phyloP scores from a whole-genome alignment of 2,329 filamentous ascomycete genomes.

The Venturia aucupariae region DNA sequence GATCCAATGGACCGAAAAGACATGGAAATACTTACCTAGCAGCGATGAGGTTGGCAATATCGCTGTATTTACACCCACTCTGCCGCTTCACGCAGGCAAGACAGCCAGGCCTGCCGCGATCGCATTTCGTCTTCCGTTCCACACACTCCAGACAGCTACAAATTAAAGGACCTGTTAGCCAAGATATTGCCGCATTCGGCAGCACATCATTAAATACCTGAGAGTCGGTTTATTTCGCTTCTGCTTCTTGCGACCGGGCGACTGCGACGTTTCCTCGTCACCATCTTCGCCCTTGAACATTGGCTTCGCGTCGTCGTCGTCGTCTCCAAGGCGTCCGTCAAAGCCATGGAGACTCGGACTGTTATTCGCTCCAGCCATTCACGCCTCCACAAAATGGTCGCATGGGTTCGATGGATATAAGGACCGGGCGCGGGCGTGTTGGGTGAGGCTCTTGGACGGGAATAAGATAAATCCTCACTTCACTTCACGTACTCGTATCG shows the following conservation, averaged over 20 bases:
- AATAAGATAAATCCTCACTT: slow-evolving; percentile 2
- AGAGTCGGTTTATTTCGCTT: slow-evolving; percentile 78
- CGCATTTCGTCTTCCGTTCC: slow-evolving; percentile 46
- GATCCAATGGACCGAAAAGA: neutral
- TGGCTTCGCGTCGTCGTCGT: neutral
- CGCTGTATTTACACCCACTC: slow-evolving; percentile 65
- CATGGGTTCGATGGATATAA: slow-evolving; percentile 9
- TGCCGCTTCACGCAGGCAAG: slow-evolving; percentile 62
- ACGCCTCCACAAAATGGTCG: slow-evolving; percentile 3
- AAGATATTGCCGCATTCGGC: neutral
- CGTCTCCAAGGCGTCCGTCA: neutral
- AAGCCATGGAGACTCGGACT: neutral
- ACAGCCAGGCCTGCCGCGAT: slow-evolving; percentile 54
- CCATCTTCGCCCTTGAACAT: neutral
- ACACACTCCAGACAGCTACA: neutral
- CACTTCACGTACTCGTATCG: too few relatives aligned
- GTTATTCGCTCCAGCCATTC: slow-evolving; percentile 6
- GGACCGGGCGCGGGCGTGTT: neutral
- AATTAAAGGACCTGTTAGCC: too few relatives aligned
- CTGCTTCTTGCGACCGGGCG: slow-evolving; percentile 56
- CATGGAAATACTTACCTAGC: slow-evolving; percentile 52
- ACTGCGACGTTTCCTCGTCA: neutral
- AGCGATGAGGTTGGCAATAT: slow-evolving; percentile 62
- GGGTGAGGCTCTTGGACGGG: neutral
- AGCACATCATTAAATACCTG: slow-evolving; percentile 51